Evolutionary conservation across 164 flowering plant species (phyloP).

Genomic region (Hamamelis virginiana): DNA sequence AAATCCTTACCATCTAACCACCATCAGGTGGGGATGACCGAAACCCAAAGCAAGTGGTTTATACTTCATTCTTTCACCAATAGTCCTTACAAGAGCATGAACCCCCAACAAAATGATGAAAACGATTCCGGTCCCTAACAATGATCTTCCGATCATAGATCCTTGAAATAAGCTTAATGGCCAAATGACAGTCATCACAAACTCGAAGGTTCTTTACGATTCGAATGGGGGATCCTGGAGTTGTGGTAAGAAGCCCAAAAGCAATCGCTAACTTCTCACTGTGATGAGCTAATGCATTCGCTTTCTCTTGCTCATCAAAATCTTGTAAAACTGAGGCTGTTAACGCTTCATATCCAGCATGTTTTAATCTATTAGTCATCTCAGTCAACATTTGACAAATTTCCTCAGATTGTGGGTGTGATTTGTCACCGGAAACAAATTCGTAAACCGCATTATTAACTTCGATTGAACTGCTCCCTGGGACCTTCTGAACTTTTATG

Average conservation of each 20-base stretch:
- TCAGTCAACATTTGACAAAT: slow-evolving; percentile 30
- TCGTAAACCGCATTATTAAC: slow-evolving; percentile 29
- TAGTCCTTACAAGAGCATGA: slow-evolving; percentile 37
- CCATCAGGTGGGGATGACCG: no score
- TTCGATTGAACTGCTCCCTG: slow-evolving; percentile 41
- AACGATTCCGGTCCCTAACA: slow-evolving; percentile 38
- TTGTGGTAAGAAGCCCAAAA: slow-evolving; percentile 32
- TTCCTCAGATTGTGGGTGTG: slow-evolving; percentile 26
- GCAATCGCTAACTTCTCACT: slow-evolving; percentile 46
- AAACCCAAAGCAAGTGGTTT: no score
- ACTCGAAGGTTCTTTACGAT: slow-evolving; percentile 42
- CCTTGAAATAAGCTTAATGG: slow-evolving; percentile 29
- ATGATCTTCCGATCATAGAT: slow-evolving; percentile 30
- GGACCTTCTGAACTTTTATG: slow-evolving; percentile 27
- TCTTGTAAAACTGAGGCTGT: slow-evolving; percentile 25
- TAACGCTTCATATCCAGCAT: slow-evolving; percentile 18
- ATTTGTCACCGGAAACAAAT: slow-evolving; percentile 32
- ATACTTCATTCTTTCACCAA: slow-evolving; percentile 20
- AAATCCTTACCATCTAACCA: no score
- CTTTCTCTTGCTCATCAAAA: slow-evolving; percentile 27
- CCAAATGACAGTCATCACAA: slow-evolving; percentile 42
- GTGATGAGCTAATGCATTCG: slow-evolving; percentile 27
- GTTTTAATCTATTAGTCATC: slow-evolving; percentile 20
- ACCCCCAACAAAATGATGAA: slow-evolving; percentile 40
- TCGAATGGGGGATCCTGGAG: slow-evolving; percentile 23